Percentiles rank a stretch among this genome's conserved stretches.
Evolutionary conservation across 2,329 filamentous ascomycete genomes (phyloP).

Genomic region (Penicillium frequentans): DNA sequence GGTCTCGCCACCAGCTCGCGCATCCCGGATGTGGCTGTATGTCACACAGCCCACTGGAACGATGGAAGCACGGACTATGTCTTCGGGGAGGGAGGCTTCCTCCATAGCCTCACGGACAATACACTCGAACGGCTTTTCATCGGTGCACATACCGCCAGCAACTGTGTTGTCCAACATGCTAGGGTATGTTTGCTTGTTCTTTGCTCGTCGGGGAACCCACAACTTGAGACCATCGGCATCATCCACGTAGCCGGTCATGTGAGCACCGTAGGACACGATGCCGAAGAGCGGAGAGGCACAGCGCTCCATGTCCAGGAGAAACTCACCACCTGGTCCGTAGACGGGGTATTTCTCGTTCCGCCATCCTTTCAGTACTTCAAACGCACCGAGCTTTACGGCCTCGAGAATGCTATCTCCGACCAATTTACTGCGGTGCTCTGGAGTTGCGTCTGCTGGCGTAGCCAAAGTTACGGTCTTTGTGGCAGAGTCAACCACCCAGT

Average conservation of each 20-base stretch:
- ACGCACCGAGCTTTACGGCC: constrained; percentile 70
- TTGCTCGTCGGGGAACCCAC: constrained; percentile 79
- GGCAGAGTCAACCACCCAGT: constrained; percentile 59
- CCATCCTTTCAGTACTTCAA: constrained; percentile 76
- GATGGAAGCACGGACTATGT: constrained; percentile 62
- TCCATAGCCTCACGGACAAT: constrained; percentile 83
- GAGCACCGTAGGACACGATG: constrained; percentile 73
- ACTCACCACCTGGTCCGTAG: constrained; percentile 60
- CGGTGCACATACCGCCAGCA: constrained; percentile 78
- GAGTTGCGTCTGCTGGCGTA: constrained; percentile 55
- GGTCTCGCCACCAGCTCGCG: constrained; percentile 75
- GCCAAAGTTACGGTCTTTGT: constrained; percentile 64
- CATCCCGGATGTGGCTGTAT: constrained; percentile 79
- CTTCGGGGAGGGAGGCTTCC: constrained; percentile 77
- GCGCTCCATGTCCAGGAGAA: constrained; percentile 75
- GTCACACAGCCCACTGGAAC: constrained; percentile 69
- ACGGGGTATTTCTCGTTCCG: constrained; percentile 78
- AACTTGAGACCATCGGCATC: constrained; percentile 64
- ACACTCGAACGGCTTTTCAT: constrained; percentile 77
- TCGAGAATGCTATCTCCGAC: constrained; percentile 61
- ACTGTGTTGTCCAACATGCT: constrained; percentile 96
- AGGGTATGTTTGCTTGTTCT: constrained; percentile 80
- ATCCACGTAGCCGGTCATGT: constrained; percentile 73
- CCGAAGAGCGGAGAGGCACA: constrained; percentile 73
- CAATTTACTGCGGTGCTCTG: constrained; percentile 61